These are phyloP conservation scores for Ceratocystis alfenasii DNA, from an alignment of 2,329 filamentous ascomycete species.

Conservation along the genomic window DNA sequence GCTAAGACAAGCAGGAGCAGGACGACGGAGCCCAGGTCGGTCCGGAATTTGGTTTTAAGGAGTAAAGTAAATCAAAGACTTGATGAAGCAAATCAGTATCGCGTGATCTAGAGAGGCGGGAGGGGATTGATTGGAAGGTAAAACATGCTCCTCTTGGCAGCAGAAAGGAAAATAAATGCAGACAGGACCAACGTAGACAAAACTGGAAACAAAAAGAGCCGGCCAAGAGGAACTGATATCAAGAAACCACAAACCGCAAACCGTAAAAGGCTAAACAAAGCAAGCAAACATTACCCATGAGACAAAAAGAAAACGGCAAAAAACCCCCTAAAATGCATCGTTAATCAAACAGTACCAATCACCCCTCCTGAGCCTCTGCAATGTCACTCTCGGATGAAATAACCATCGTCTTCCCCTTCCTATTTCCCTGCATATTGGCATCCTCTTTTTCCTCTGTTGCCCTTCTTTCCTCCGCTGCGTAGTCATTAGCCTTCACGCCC, in stretches of 20 bases:
- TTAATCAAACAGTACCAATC: not conserved
- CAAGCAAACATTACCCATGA: not conserved
- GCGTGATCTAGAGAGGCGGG: not conserved
- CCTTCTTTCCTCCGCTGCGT: not conserved
- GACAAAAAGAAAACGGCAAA: constrained; percentile 8
- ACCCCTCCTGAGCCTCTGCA: constrained; percentile 3
- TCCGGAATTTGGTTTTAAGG: too few relatives aligned
- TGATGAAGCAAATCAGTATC: too few relatives aligned
- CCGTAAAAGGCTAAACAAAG: constrained; percentile 7
- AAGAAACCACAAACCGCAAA: constrained; percentile 10
- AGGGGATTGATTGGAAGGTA: not conserved
- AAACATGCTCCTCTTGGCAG: constrained; percentile 17
- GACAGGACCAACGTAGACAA: not conserved
- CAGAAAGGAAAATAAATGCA: not conserved
- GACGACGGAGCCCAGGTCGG: too few relatives aligned
- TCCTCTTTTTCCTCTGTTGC: not conserved
- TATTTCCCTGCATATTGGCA: too few relatives aligned
- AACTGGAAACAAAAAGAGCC: not conserved
- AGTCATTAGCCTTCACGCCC: not conserved
- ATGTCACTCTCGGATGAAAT: constrained; percentile 5
- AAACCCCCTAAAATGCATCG: constrained; percentile 5
- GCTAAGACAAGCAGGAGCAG: constrained; percentile 29
- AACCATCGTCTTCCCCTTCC: constrained; percentile 1
- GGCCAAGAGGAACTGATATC: constrained; percentile 18
- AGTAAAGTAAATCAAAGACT: too few relatives aligned